Base-by-base conservation (phyloP, 495 filamentous ascomycete genomes). In the Aspergillus sclerotiicarbonarius region DNA sequence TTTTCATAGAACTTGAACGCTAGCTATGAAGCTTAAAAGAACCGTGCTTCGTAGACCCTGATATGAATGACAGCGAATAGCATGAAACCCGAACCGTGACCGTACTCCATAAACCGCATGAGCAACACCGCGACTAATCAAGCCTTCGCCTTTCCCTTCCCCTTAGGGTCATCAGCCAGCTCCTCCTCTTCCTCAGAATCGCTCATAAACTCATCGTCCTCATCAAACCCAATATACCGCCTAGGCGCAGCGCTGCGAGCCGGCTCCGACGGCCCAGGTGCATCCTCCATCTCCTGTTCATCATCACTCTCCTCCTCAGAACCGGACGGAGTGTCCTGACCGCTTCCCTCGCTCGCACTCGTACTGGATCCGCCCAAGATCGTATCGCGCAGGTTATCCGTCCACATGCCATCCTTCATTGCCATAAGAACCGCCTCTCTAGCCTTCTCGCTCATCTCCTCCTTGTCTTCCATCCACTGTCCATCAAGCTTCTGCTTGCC, bases 391-490 rank as follows among this genome's bases (percentile, higher is more conserved):
- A 81, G 66, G 53, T 74, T 78, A 55, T 82, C 79, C 51, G 76
- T 77, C 70, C 81, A 81, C 45, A 67, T 65, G 8, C 81, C 83
- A 56, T 80, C 78, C 75, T 85, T 88, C 80, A 96, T 87, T 7
- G 88, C 90, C 53, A 79, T 80, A 51, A 88, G 60, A 32, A 96
- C 91, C 2, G 91, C 95, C 62, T 94, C 90, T 45, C 92, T 79
- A 1, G 89, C 90, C 69, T 89, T 84, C 74, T 92, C 89, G 57
- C 83, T 85, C 52, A 83, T 86, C 68, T 93, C 92, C 64, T 95
- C 91, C 68, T 90, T 94, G 53, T 90, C 88, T 67, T 96, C 92
- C 45, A 96, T 83, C 92, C 94, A 98, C 71, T 92, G 88, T 7
- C 89, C 91, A 73, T 94, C 90, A 21, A 96, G 68, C 60, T 86